Evolutionary conservation across 345 rosid genomes (phyloP).

Genomic region (Linum tenue): DNA sequence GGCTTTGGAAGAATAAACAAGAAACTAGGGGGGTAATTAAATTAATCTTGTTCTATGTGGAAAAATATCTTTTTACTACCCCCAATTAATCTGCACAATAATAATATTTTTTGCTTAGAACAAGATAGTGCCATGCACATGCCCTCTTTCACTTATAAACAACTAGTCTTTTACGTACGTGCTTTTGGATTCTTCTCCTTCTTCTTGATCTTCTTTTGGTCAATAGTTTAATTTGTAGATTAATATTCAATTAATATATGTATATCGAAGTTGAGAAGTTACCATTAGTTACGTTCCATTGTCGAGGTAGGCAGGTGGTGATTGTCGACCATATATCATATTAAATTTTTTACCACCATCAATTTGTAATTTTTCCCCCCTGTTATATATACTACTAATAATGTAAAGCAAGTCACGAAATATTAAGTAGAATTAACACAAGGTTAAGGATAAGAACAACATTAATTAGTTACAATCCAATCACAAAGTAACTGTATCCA

Average conservation of each 20-base stretch:
- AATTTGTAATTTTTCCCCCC: background rate
- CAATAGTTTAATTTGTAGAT: background rate
- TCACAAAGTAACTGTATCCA: too few species aligned
- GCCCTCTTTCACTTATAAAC: conserved; percentile 7
- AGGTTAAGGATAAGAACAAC: too few species aligned
- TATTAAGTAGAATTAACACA: too few species aligned
- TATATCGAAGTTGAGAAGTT: background rate
- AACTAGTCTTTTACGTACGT: background rate
- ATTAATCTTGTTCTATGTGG: conserved; percentile 12
- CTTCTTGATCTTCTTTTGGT: background rate
- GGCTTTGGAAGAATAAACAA: conserved; percentile 13
- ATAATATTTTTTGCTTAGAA: conserved; percentile 15
- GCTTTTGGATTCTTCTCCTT: background rate
- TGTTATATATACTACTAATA: too few species aligned
- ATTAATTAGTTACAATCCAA: too few species aligned
- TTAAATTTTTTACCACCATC: conserved; percentile 7
- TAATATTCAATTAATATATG: too few species aligned
- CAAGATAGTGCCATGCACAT: conserved; percentile 34
- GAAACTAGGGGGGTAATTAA: conserved; percentile 5
- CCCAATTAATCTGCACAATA: conserved; percentile 19
- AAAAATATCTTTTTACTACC: background rate
- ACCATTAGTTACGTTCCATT: conserved; percentile 1
- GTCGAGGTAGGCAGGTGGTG: conserved; percentile 8
- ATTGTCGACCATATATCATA: background rate
- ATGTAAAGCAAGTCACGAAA: too few species aligned